Percentiles rank a stretch among this genome's conserved stretches.
phyloP scores from a whole-genome alignment of 257 asterid species.

The Schizonepeta tenuifolia region DNA sequence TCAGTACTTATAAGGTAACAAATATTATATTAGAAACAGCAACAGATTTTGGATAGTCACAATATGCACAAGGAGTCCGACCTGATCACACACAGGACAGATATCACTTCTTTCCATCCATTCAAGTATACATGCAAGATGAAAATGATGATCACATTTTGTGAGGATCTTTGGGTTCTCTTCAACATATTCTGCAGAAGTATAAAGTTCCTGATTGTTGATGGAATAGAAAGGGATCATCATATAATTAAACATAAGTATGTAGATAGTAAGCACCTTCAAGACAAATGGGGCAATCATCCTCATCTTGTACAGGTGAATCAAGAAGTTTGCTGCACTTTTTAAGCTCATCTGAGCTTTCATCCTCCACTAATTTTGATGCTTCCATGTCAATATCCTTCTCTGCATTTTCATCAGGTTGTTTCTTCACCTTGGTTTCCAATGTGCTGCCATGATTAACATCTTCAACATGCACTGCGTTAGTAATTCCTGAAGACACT shows the following conservation, averaged over 20 bases:
- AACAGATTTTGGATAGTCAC: neutral
- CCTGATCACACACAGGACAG: constrained; percentile 87
- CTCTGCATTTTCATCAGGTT: constrained; percentile 49
- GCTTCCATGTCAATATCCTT: constrained; percentile 41
- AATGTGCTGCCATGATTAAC: constrained; percentile 43
- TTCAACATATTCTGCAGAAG: constrained; percentile 66
- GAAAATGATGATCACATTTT: constrained; percentile 84
- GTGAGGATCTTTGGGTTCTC: constrained; percentile 79
- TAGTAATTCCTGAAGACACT: constrained; percentile 37
- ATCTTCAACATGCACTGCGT: constrained; percentile 44
- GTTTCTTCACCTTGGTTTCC: constrained; percentile 51
- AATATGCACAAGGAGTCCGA: constrained; percentile 23
- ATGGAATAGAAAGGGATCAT: constrained; percentile 17
- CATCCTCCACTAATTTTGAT: constrained; percentile 54
- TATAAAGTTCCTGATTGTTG: constrained; percentile 8
- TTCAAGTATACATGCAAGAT: constrained; percentile 80
- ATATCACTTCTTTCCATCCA: constrained; percentile 96
- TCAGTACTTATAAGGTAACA: constrained; percentile 17
- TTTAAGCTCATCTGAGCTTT: constrained; percentile 60
- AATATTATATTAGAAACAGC: constrained; percentile 8
- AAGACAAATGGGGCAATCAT: constrained; percentile 85
- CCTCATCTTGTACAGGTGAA: constrained; percentile 56
- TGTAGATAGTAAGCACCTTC: constrained; percentile 55
- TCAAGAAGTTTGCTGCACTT: constrained; percentile 47
- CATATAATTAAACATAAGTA: constrained; percentile 16